phyloP scores from a whole-genome alignment of 2,329 filamentous ascomycete species.

The Lachnellula subtilissima region DNA sequence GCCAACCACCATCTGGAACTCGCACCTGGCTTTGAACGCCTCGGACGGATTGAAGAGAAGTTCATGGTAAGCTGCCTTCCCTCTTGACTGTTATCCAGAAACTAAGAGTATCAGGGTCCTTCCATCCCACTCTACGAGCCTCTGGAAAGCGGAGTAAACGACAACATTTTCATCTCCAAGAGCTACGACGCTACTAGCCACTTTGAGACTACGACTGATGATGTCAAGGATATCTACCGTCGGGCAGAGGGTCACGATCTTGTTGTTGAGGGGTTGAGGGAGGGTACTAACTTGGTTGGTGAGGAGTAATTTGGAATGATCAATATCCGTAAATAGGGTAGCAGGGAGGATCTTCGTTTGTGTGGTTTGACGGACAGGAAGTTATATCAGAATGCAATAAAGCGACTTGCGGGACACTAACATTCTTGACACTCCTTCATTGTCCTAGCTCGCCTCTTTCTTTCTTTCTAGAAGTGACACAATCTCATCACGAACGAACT shows the following conservation, averaged over 20 bases:
- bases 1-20: slow-evolving; percentile 96
- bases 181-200: slow-evolving; percentile 97
- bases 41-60: slow-evolving; percentile 92
- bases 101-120: slow-evolving; percentile 48
- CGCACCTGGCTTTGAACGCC: slow-evolving; percentile 82
- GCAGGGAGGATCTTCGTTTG: not conserved
- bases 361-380: not conserved
- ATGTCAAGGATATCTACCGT: slow-evolving; percentile 89
- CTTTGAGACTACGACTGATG: slow-evolving; percentile 88
- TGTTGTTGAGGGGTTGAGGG: slow-evolving; percentile 59
- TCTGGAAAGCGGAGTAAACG: slow-evolving; percentile 70
- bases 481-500: too few relatives aligned
- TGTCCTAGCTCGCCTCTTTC: too few relatives aligned
- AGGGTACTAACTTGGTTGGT: slow-evolving; percentile 61
- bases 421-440: too few relatives aligned
- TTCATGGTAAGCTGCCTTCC: slow-evolving; percentile 66
- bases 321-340: not conserved
- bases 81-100: not conserved
- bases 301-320: slow-evolving; percentile 51
- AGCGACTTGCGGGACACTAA: not conserved
- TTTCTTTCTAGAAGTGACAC: too few relatives aligned
- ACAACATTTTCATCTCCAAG: slow-evolving; percentile 97
- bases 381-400: not conserved
- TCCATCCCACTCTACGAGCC: slow-evolving; percentile 95
- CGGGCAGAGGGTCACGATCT: slow-evolving; percentile 69